These are phyloP conservation scores for Fonsecaea nubica DNA, from an alignment of 2,329 filamentous ascomycete species.

Conservation along the genomic window DNA sequence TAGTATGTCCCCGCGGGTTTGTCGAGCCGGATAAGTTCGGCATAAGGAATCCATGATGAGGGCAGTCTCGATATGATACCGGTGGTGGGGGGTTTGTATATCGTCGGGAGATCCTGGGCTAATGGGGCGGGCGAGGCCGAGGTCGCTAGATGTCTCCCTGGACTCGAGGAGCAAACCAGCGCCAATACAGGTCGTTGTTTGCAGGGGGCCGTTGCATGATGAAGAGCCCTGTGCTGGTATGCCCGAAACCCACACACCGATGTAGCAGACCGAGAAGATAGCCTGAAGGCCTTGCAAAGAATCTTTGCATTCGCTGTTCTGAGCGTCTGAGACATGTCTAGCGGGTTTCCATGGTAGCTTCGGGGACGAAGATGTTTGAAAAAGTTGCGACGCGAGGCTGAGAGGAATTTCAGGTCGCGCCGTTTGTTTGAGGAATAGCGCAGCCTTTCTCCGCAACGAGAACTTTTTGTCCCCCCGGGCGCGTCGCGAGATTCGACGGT, in stretches of 20 bases:
- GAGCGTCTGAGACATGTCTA: background rate
- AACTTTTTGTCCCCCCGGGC: background rate
- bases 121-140: conserved; percentile 7
- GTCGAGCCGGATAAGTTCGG: conserved; percentile 60
- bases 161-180: conserved; percentile 5
- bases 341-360: background rate
- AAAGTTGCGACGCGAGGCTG: background rate
- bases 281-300: background rate
- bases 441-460: background rate
- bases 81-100: conserved; percentile 54
- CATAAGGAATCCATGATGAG: conserved; percentile 61
- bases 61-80: conserved; percentile 57
- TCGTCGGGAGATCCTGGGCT: conserved; percentile 31
- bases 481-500: background rate
- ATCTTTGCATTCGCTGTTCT: conserved; percentile 1
- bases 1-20: conserved; percentile 60
- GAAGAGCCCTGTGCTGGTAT: background rate
- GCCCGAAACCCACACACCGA: background rate
- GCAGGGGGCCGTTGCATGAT: background rate
- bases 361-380: background rate
- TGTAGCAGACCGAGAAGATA: background rate
- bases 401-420: background rate
- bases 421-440: background rate
- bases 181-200: conserved; percentile 7
- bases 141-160: conserved; percentile 16